Conservation (phyloP, 1,284 basidiomycete genomes). For the Hemileia vastatrix region DNA sequence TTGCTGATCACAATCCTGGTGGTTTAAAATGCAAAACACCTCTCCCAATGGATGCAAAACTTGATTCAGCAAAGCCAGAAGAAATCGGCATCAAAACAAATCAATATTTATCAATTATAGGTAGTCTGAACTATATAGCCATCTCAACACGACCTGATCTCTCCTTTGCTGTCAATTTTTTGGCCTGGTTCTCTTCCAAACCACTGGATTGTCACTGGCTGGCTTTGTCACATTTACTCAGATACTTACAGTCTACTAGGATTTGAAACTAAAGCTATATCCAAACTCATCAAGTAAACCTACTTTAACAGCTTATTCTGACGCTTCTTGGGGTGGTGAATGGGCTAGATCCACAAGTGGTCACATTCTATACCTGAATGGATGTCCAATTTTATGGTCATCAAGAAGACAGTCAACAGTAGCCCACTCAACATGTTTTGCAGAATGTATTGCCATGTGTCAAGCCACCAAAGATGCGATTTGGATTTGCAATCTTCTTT, state of each 20-base stretch:
- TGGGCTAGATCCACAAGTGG: background rate
- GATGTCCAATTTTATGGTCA: background rate
- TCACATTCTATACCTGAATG: background rate
- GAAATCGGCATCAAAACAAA: too few relatives aligned
- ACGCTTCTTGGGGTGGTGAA: slow-evolving; percentile 7
- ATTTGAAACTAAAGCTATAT: background rate
- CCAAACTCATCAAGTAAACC: background rate
- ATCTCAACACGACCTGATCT: slow-evolving; percentile 7
- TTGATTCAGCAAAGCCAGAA: too few relatives aligned
- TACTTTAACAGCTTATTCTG: background rate
- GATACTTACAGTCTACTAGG: background rate
- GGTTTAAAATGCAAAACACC: too few relatives aligned
- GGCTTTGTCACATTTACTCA: background rate
- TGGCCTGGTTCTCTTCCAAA: slow-evolving; percentile 1
- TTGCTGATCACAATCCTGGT: too few relatives aligned
- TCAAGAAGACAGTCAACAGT: background rate
- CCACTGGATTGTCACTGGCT: background rate
- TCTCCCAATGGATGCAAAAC: too few relatives aligned
- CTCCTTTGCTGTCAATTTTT: background rate
- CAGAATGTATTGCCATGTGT: slow-evolving; percentile 6
- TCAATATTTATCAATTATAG: background rate
- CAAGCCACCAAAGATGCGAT: background rate
- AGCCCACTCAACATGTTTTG: background rate
- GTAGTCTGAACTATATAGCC: background rate
- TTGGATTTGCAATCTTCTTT: background rate